phyloP scores from a whole-genome alignment of 164 flowering plant species.

The Chimonanthus salicifolius region DNA sequence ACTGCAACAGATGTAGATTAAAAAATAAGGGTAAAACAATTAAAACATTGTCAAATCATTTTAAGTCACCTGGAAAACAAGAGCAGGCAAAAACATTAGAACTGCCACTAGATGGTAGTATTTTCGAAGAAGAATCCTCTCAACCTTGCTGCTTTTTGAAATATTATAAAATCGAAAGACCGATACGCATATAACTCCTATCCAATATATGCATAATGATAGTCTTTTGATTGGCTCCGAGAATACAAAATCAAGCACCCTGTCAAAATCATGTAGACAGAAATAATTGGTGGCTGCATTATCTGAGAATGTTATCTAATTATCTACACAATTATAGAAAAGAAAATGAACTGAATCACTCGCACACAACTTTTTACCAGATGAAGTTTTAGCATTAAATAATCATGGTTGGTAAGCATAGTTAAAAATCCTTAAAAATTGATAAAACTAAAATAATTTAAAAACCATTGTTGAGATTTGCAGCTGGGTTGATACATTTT shows the following conservation, averaged over 20 bases:
- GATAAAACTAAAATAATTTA: too few relatives aligned
- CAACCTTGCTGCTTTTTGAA: slow-evolving; percentile 77
- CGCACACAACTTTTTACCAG: too few relatives aligned
- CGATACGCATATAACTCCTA: slow-evolving; percentile 53
- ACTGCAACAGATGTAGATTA: neutral
- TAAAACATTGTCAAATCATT: neutral
- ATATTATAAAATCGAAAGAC: slow-evolving; percentile 73
- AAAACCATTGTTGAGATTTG: too few relatives aligned
- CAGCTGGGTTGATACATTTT: too few relatives aligned
- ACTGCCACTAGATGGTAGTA: slow-evolving; percentile 97
- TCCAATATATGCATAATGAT: slow-evolving; percentile 73
- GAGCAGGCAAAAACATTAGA: slow-evolving; percentile 86
- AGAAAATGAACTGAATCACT: too few relatives aligned
- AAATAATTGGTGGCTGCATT: too few relatives aligned
- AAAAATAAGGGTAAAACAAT: neutral
- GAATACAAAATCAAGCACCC: slow-evolving; percentile 69
- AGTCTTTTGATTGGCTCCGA: slow-evolving; percentile 74
- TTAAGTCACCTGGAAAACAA: slow-evolving; percentile 66
- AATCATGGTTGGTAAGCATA: too few relatives aligned
- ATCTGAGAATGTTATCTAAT: too few relatives aligned
- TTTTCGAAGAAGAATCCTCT: slow-evolving; percentile 93
- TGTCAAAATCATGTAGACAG: slow-evolving; percentile 21
- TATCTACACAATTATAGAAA: too few relatives aligned
- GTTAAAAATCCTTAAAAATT: too few relatives aligned
- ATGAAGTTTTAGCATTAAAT: too few relatives aligned